Base-by-base conservation (phyloP, 176 grass and related monocot species). In the Aegilops bicornis region DNA sequence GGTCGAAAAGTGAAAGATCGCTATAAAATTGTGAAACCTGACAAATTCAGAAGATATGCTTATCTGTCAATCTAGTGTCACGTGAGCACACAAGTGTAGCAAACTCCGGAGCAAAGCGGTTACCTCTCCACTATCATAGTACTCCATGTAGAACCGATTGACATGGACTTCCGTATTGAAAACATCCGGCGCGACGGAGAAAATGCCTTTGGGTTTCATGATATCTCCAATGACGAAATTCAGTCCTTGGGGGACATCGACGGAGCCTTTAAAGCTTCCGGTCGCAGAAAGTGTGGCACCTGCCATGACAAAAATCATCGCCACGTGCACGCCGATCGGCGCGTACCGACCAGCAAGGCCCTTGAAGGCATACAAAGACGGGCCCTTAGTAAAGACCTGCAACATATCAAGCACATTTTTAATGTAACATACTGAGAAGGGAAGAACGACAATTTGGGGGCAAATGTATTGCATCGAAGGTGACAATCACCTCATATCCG, bases 61-160 rank as follows among this genome's bases (percentile, higher is more conserved):
- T 69, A 50, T 13, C 23, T 64, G 33, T 64, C 24, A 56, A 50
- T 72, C 3, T 32, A 29, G 36, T 29, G 36, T 63, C 15, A 64
- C 20, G 42, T 50, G 36, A 42, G 66, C 35, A 89, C 30, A 47
- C 14, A 85, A 40, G 14, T 15, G 79, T 10, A 73, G 6, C 4
- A 56, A 73, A 60, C 24, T 59, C 0, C 23, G 50, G 22, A 84
- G 73, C 12, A 81, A 69, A 79, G 33, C 8, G 19, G 66, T n/a
- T 86, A 99, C 97, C 97, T 99, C 97, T 80, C 97, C 97, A 24
- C 94, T 94, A 0, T 99, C 97, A 90, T 99, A 99, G 81, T 96
- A 99, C 42, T 99, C 89, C 92, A 99, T 96, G 78, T 94, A 99
- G 88, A 99, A 99, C 80, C 87, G 88, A 35, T 99, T 94, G 27